Conservation (phyloP, 225 moss, liverwort and hornwort genomes). For the Bryum argenteum region DNA sequence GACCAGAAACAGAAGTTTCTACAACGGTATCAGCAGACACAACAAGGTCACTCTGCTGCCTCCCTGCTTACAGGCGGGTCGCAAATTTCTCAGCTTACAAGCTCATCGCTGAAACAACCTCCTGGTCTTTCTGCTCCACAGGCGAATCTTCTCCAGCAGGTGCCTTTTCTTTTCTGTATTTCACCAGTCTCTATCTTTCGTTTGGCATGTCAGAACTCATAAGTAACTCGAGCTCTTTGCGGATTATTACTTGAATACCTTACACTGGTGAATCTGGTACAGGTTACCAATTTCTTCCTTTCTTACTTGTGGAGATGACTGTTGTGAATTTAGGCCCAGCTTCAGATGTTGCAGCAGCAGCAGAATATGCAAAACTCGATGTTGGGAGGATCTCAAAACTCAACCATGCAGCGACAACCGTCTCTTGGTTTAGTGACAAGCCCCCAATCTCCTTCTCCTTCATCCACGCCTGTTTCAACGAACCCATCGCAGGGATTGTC, state of each 20-base stretch:
- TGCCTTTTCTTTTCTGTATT: conserved; percentile 26
- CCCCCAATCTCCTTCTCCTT: conserved; percentile 65
- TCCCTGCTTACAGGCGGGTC: conserved; percentile 61
- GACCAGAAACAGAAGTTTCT: conserved; percentile 94
- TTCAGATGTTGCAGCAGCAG: conserved; percentile 67
- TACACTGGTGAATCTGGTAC: conserved; percentile 12
- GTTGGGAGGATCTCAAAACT: conserved; percentile 50
- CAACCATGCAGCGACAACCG: conserved; percentile 56
- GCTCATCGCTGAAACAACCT: conserved; percentile 71
- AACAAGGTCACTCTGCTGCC: conserved; percentile 79
- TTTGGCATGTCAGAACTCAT: neutral
- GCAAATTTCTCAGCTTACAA: conserved; percentile 59
- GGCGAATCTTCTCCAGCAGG: conserved; percentile 62
- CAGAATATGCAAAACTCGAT: conserved; percentile 61
- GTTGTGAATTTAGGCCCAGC: conserved; percentile 50
- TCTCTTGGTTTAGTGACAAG: conserved; percentile 63
- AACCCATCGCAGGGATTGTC: conserved; percentile 64
- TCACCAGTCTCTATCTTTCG: neutral
- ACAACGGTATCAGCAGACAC: conserved; percentile 84
- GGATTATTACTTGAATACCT: conserved; percentile 2
- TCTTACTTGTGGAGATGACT: conserved; percentile 23
- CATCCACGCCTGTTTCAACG: conserved; percentile 64
- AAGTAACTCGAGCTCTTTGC: neutral
- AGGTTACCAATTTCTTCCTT: neutral
- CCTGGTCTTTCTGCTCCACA: conserved; percentile 63